phyloP scores from a whole-genome alignment of 1,284 basidiomycete genomes.

The Schizophyllum amplum region DNA sequence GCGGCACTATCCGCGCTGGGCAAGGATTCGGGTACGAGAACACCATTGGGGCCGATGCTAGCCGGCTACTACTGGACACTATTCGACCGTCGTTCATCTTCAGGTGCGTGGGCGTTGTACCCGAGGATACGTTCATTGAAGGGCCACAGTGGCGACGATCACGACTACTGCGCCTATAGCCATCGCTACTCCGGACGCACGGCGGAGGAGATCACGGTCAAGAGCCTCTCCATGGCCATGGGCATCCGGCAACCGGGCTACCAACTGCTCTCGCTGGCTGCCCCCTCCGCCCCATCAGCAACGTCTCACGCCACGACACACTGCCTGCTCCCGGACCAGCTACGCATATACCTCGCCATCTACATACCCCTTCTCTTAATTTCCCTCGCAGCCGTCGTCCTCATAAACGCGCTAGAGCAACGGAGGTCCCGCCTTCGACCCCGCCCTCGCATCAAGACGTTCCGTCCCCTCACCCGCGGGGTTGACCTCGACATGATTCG shows the following conservation, averaged over 20 bases:
- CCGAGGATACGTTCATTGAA: constrained; percentile 5
- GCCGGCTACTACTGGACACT: constrained; percentile 58
- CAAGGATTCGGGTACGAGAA: constrained; percentile 81
- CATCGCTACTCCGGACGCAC: constrained; percentile 32
- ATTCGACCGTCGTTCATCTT: constrained; percentile 63
- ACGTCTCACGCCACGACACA: constrained; percentile 39
- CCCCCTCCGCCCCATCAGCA: constrained; percentile 24
- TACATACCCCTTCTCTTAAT: constrained; percentile 24
- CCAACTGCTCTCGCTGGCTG: constrained; percentile 70
- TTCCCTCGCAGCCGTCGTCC: not conserved
- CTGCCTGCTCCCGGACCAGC: constrained; percentile 66
- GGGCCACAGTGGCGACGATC: constrained; percentile 69
- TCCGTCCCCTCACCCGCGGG: not conserved
- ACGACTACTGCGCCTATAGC: constrained; percentile 78
- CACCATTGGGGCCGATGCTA: constrained; percentile 67
- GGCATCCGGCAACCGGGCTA: constrained; percentile 76
- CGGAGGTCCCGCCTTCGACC: not conserved
- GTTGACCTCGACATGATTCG: no score
- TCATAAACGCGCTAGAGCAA: not conserved
- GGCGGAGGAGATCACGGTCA: constrained; percentile 69
- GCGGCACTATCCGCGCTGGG: constrained; percentile 63
- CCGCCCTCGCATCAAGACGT: not conserved
- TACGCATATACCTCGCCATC: constrained; percentile 48
- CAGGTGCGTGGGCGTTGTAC: constrained; percentile 39
- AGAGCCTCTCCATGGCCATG: constrained; percentile 77